These are phyloP conservation scores for Obelidium mucronatum DNA, from an alignment of 192 early-diverging fungal species.

Conservation along the genomic window DNA sequence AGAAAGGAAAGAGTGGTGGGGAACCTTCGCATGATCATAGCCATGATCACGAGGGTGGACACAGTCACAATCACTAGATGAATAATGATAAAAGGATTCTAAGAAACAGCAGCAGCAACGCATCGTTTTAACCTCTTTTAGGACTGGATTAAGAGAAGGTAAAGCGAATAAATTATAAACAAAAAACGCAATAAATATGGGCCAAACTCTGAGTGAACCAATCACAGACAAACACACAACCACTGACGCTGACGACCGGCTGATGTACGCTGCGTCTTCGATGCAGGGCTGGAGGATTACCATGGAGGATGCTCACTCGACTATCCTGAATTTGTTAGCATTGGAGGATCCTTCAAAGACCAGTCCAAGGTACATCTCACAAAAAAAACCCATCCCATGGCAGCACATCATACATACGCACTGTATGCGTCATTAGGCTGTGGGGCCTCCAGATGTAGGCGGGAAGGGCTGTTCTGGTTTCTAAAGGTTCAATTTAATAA, in stretches of 20 bases:
- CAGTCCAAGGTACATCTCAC: neutral
- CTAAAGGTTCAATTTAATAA: no score
- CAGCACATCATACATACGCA: no score
- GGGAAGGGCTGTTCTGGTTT: no score
- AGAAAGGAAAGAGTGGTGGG: no score
- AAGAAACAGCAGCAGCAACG: neutral
- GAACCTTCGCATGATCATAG: no score
- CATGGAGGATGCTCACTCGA: conserved; percentile 98
- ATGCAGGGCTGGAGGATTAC: conserved; percentile 99
- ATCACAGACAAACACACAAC: conserved; percentile 88
- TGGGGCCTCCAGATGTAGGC: no score
- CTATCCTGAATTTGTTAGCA: conserved; percentile 68
- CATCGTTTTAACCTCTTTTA: neutral
- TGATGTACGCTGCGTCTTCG: conserved; percentile 83
- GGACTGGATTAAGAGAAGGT: neutral
- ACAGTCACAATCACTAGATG: no score
- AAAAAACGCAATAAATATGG: conserved; percentile 65
- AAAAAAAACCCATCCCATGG: no score
- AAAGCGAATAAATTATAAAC: neutral
- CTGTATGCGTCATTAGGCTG: no score
- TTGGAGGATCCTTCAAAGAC: neutral
- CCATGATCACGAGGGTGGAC: no score
- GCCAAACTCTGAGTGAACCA: conserved; percentile 96
- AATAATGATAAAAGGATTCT: no score
- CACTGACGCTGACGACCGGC: conserved; percentile 73